phyloP scores from a whole-genome alignment of 2,329 filamentous ascomycete species.

The Claviceps spartinae region DNA sequence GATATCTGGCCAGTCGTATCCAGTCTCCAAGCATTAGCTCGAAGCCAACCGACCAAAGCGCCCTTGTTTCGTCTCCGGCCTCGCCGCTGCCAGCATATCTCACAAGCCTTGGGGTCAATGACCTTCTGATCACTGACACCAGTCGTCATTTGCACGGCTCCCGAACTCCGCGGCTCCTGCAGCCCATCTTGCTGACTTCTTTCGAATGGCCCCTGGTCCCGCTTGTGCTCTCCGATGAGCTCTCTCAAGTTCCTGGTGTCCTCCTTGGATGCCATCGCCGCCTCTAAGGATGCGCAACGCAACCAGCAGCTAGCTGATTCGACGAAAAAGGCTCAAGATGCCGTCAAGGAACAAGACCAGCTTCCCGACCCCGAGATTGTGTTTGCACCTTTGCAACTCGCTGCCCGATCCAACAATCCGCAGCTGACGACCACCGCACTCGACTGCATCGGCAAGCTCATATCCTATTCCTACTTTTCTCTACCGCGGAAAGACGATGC shows the following conservation, averaged over 20 bases:
- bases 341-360: constrained; percentile 75
- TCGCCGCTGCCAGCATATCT: background rate
- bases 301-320: constrained; percentile 74
- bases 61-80: background rate
- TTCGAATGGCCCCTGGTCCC: constrained; percentile 32
- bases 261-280: constrained; percentile 80
- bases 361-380: constrained; percentile 83
- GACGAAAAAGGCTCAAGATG: constrained; percentile 65
- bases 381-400: constrained; percentile 80
- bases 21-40: background rate
- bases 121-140: background rate
- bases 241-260: constrained; percentile 93
- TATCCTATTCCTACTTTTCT: constrained; percentile 97
- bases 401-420: constrained; percentile 74
- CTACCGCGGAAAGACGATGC: constrained; percentile 40
- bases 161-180: background rate
- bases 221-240: constrained; percentile 54
- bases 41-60: background rate
- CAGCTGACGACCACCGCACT: constrained; percentile 79
- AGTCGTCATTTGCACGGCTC: background rate
- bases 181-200: background rate
- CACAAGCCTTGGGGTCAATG: background rate
- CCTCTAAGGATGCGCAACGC: constrained; percentile 80
- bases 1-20: background rate
- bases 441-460: constrained; percentile 97